Conservation (phyloP, 306 rosid species). For the Prunus fruticosa region DNA sequence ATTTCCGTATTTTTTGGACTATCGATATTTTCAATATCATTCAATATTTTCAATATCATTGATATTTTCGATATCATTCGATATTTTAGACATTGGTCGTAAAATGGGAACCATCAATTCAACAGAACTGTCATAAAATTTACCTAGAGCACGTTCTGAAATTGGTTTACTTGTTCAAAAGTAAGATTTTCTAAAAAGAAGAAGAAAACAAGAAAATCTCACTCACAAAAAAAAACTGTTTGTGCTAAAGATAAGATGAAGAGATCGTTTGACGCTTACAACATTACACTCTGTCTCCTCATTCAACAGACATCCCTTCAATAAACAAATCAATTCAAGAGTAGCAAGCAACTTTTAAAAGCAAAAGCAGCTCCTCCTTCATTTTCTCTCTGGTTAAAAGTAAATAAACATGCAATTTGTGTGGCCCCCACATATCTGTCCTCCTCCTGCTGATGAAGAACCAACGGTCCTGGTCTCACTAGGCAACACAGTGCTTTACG, state of each 20-base stretch:
- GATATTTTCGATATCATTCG: no score
- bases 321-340: slow-evolving; percentile 43
- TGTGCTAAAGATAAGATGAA: neutral
- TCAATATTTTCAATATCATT: no score
- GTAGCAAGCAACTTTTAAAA: slow-evolving; percentile 55
- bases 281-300: slow-evolving; percentile 48
- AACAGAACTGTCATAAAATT: neutral
- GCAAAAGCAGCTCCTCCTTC: slow-evolving; percentile 41
- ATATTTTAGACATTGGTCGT: no score
- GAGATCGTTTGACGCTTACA: neutral
- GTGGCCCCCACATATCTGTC: neutral
- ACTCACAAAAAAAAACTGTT: neutral
- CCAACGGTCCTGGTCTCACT: neutral
- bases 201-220: slow-evolving; percentile 46
- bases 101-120: neutral
- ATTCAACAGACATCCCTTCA: slow-evolving; percentile 41
- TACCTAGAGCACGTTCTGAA: no score
- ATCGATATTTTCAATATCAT: no score
- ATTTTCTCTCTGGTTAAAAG: neutral
- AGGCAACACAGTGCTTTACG: neutral
- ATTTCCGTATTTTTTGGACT: no score
- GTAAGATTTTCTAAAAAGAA: no score
- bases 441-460: neutral
- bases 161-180: no score
- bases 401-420: neutral